Evolutionary conservation across 768 basidiomycete species (phyloP).

Genomic region (Atractiella rhizophila): DNA sequence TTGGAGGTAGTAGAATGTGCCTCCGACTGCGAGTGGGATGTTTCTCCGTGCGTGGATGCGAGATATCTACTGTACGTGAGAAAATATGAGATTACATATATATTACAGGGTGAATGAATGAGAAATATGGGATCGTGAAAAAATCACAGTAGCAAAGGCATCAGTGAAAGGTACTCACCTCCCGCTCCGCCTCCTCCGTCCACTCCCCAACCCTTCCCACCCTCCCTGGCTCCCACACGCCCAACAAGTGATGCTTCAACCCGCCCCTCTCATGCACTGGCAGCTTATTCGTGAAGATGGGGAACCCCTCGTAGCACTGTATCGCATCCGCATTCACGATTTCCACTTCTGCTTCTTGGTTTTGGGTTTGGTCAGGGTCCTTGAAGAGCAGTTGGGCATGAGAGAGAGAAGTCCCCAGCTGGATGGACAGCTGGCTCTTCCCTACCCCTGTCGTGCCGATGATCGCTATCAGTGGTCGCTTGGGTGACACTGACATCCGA

Average conservation of each 20-base stretch:
- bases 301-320: conserved; percentile 81
- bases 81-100: too few relatives aligned
- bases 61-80: conserved; percentile 43
- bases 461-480: conserved; percentile 62
- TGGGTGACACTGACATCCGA: too few relatives aligned
- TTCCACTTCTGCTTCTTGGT: conserved; percentile 23
- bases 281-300: conserved; percentile 84
- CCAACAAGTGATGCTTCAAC: conserved; percentile 70
- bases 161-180: conserved; percentile 29
- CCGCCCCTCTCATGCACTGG: conserved; percentile 47
- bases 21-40: conserved; percentile 76
- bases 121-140: background rate
- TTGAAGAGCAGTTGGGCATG: conserved; percentile 30
- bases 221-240: conserved; percentile 58
- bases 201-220: conserved; percentile 71
- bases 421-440: conserved; percentile 73
- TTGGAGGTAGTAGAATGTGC: conserved; percentile 93
- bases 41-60: conserved; percentile 38
- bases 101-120: too few relatives aligned
- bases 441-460: conserved; percentile 88
- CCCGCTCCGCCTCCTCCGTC: conserved; percentile 51
- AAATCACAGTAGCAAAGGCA: background rate
- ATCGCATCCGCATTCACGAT: conserved; percentile 92
- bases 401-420: too few relatives aligned
- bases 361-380: background rate